phyloP scores from a whole-genome alignment of 108 stramenopile species.

The Nitzschia inconspicua region DNA sequence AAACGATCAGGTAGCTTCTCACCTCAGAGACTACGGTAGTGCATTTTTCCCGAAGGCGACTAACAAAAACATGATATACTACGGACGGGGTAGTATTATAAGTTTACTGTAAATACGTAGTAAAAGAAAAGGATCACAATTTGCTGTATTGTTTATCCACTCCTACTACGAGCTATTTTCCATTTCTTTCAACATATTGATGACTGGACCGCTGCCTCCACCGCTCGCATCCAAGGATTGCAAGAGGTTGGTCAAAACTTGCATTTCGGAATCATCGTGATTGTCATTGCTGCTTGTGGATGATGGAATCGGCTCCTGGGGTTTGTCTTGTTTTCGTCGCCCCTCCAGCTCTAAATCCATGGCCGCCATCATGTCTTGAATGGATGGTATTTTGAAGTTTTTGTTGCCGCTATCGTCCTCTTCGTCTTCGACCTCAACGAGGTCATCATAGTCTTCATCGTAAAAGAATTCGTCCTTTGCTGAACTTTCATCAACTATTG shows the following conservation, averaged over 20 bases:
- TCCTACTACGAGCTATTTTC: no score
- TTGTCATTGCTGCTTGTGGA: neutral
- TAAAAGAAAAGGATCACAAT: no score
- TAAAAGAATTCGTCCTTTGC: conserved; percentile 34
- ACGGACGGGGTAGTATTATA: no score
- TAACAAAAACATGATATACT: no score
- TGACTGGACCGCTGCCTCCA: conserved; percentile 53
- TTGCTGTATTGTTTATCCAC: no score
- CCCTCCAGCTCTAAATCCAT: conserved; percentile 45
- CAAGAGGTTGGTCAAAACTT: conserved; percentile 55
- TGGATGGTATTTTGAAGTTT: no score
- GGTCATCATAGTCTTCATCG: conserved; percentile 36
- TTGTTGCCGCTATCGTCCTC: conserved; percentile 19
- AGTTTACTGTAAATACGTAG: no score
- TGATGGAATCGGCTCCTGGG: conserved; percentile 7
- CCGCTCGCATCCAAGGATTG: conserved; percentile 59
- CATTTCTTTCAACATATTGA: conserved; percentile 64
- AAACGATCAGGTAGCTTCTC: no score
- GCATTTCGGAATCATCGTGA: conserved; percentile 26
- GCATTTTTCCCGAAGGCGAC: no score
- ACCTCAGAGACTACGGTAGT: no score
- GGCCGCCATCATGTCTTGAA: conserved; percentile 24
- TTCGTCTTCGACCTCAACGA: conserved; percentile 32
- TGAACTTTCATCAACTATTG: neutral
- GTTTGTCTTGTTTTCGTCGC: conserved; percentile 12